These are phyloP conservation scores for Castanea sativa DNA, from an alignment of 306 rosid species.

Conservation along the genomic window DNA sequence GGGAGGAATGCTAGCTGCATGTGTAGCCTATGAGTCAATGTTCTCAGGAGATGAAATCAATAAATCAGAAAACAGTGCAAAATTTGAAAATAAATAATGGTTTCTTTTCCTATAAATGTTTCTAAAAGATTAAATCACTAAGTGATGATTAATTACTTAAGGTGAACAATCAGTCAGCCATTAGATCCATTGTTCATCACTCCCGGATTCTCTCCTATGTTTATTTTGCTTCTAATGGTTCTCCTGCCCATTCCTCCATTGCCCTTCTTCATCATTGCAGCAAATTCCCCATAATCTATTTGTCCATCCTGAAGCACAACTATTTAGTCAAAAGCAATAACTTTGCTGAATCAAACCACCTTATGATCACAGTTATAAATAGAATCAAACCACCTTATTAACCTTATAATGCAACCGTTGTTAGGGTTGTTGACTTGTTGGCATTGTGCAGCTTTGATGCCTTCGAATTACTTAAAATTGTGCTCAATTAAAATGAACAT, in stretches of 20 bases:
- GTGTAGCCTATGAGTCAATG: not conserved
- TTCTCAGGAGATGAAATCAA: not conserved
- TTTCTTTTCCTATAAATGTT: slow-evolving; percentile 8
- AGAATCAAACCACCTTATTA: too few relatives aligned
- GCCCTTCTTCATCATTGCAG: slow-evolving; percentile 63
- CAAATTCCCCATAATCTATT: slow-evolving; percentile 60
- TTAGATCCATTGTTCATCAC: slow-evolving; percentile 32
- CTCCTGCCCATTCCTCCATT: slow-evolving; percentile 63
- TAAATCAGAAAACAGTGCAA: not conserved
- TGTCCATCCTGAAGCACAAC: slow-evolving; percentile 55
- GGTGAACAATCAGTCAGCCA: slow-evolving; percentile 34
- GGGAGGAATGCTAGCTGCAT: not conserved
- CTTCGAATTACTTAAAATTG: too few relatives aligned
- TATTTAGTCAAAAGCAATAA: not conserved
- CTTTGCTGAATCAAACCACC: too few relatives aligned
- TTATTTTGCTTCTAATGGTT: slow-evolving; percentile 55
- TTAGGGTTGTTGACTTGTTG: too few relatives aligned
- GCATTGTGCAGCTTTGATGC: too few relatives aligned
- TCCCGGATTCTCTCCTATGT: slow-evolving; percentile 42
- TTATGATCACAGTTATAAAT: too few relatives aligned
- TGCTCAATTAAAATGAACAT: too few relatives aligned
- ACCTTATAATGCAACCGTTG: too few relatives aligned
- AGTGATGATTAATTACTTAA: slow-evolving; percentile 16
- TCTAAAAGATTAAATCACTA: slow-evolving; percentile 5
- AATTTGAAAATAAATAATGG: not conserved